These are phyloP conservation scores for Apiospora kogelbergensis DNA, from an alignment of 2,329 filamentous ascomycete species.

Conservation along the genomic window DNA sequence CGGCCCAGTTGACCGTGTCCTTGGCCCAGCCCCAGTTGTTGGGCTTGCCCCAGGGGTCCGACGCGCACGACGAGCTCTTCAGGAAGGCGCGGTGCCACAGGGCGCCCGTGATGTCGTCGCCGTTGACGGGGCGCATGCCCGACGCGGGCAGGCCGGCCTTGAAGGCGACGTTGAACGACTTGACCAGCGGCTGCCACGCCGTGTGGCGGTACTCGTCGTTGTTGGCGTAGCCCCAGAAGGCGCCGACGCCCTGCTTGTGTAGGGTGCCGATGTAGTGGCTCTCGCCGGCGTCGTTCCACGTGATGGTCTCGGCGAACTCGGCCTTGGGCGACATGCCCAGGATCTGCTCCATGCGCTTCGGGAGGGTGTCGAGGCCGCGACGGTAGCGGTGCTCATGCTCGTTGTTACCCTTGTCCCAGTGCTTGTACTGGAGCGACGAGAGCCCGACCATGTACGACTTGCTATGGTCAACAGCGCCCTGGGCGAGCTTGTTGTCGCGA, in stretches of 20 bases:
- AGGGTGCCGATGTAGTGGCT: conserved; percentile 7
- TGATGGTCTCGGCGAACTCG: conserved; percentile 1
- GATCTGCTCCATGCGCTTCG: conserved; percentile 8
- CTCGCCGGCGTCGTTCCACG: conserved; percentile 2
- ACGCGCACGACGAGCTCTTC: not conserved
- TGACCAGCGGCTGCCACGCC: conserved; percentile 5
- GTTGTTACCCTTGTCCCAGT: not conserved
- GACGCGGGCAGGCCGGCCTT: not conserved
- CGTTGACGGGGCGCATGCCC: conserved; percentile 2
- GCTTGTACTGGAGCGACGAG: conserved; percentile 7
- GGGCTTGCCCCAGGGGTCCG: conserved; percentile 2
- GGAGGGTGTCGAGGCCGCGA: conserved; percentile 1
- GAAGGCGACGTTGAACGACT: conserved; percentile 1
- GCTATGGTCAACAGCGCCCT: not conserved
- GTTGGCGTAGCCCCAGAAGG: conserved; percentile 5
- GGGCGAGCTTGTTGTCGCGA: not conserved
- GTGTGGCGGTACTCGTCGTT: conserved; percentile 4
- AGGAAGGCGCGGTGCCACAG: conserved; percentile 8
- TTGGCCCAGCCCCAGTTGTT: not conserved
- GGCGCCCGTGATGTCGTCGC: not conserved
- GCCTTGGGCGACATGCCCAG: conserved; percentile 1
- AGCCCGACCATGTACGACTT: conserved; percentile 3
- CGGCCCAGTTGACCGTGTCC: conserved; percentile 5
- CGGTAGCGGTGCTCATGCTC: not conserved
- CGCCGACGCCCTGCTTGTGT: conserved; percentile 6